Base-by-base conservation (phyloP, 768 basidiomycete genomes). In the Kwoniella mangroviensis region DNA sequence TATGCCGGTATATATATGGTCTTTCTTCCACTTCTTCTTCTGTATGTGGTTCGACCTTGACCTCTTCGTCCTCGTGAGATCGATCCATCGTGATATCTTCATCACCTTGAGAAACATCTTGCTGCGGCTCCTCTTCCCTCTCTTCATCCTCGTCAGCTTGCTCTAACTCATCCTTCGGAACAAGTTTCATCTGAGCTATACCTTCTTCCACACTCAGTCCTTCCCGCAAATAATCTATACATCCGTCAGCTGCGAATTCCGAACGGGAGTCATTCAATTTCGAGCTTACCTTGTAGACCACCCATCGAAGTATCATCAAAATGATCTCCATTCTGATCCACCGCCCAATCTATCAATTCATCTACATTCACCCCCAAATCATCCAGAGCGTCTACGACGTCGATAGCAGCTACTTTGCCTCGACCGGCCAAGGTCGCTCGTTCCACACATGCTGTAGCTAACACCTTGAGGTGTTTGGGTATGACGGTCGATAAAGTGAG, bases 321-420 rank as follows among this genome's bases (percentile, higher is more conserved):
- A 26, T 56, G 34, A 26, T 69, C 72, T 53, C 68, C 59, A 56
- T 28, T 45, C 45, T 67, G 56, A 53, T 65, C 70, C 51, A 41
- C 4, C 53, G 52, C 67, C 72, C 72, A 75, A 40, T 76, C 73
- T 11, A 55, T 51, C 55, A 80, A 56, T 26, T 76, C 73, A 21
- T 56, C 72, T 0, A 78, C 65, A 17, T 67, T 53, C 0, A 69
- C 58, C 0, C 79, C 79, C 42, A 78, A 24, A n/a, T 71, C 73
- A 49, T 72, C 75, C 41, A 80, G 64, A 0, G 74, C 74, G 43
- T 62, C 69, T 3, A 74, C 67, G 15, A 80, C 75, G 70, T 80
- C 79, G 43, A 69, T 61, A 40, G 73, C 74, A 19, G 72, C 73
- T 9, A 75, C 74, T 63, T 76, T 78, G 28, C 64, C 74, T 43